Base-by-base conservation (phyloP, 805 yeast genomes). In the Myxozyma monticola region DNA sequence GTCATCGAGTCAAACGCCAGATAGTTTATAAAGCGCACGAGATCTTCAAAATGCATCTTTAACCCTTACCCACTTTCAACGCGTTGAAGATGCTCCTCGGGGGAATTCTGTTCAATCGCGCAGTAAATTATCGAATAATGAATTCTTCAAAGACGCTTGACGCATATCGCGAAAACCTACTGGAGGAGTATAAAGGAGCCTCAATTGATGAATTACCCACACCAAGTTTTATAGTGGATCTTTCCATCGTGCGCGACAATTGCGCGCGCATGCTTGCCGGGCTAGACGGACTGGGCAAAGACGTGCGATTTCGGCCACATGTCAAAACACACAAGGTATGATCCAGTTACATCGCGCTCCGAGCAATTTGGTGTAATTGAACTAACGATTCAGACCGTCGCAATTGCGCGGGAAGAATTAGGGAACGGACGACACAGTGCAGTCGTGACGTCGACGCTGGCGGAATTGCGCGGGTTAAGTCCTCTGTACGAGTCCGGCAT, bases 311-410 rank as follows among this genome's bases (percentile, higher is more conserved):
- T 63, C 71, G 95, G 51, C 83, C 85, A 2, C 89, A 85, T 63
- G 80, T 85, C 20, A 85, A 85, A 65, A 86, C 93, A 0, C 89
- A 84, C 64, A 85, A 86, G 64, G 76, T 49, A 36, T 1, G 31
- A 14, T n/a, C n/a, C 17, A 14, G 18, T 26, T n/a, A 5, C 6
- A 17, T 25, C n/a, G 14, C 18, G 14, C 8, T 24, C 4, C n/a
- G 21, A 7, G 7, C 12, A 4, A 18, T 29, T 20, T 14, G 36
- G 2, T 8, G n/a, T 2, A 7, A 15, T 36, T 30, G 21, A 9
- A 9, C 20, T 26, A 30, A 85, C 1, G 56, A 71, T 84, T 12
- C 81, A 57, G 89, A 86, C 5, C 70, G 81, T 2, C 59, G 65
- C 20, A 64, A 76, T 36, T 85, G 83, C 66, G 63, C 83, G 62